Base-by-base conservation (phyloP, 805 yeast genomes). In the Pichia paraexigua region DNA sequence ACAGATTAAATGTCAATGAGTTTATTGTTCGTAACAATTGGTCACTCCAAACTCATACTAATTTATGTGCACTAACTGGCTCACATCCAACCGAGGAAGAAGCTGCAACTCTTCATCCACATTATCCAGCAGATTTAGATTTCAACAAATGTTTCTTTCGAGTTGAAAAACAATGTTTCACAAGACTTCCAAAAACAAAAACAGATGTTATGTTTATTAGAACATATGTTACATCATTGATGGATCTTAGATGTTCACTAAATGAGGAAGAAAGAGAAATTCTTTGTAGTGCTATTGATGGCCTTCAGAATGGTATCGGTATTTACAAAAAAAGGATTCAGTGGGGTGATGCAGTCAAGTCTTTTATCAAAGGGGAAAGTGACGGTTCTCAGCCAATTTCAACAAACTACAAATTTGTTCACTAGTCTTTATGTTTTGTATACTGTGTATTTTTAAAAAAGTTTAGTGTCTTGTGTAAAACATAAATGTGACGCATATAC, bases 271-370 rank as follows among this genome's bases (percentile, higher is more conserved):
- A 52, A 39, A 64, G 60, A 2, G 76, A 74, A n/a, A 75, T 81
- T 20, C 66, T 87, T 21, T 69, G 73, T 45, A 83, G 79, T 10
- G 88, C 90, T 1, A 77, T 87, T 37, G 76, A 76, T 22, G 84
- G 82, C 0, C 73, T 86, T 61, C 83, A 85, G 10, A 79, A 71
- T 3, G 78, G 71, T 25, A 64, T 85, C 51, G 80, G 81, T 1
- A 68, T 69, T 27, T 87, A 87, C 68, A 87, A 87, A 64, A 73
- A 79, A 52, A 73, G 79, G 32, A 74, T 74, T 2, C 81, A 72
- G 56, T 86, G 94, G 90, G 88, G 90, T 0, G 78, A 78, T 0
- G 84, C 91, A 0, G 83, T 80, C 0, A 70, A 71, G 53, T 57
- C 66, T 5, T 77, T 65, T 47, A 47, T 77, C 55, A 64, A 61